A percentile compares a stretch with the other conserved stretches of the same genome.
Conservation (phyloP, 208 protist genomes). For the Leishmania arabica region DNA sequence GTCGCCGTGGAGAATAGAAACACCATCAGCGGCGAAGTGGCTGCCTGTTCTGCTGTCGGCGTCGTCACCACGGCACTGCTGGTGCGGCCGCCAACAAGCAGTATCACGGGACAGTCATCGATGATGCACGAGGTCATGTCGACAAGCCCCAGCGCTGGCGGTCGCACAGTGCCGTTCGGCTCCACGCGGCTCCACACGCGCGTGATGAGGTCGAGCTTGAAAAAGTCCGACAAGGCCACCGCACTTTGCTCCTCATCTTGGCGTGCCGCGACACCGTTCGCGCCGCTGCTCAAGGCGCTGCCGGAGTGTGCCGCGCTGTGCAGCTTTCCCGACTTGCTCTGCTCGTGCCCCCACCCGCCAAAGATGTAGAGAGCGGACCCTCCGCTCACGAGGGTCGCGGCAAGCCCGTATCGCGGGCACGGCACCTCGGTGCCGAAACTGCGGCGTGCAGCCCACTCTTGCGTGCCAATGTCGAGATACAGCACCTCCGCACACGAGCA, state of each 20-base stretch:
- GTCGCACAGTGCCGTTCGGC: slow-evolving; percentile 53
- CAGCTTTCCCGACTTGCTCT: slow-evolving; percentile 1
- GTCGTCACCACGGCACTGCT: neutral
- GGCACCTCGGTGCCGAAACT: slow-evolving; percentile 43
- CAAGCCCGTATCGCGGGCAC: slow-evolving; percentile 63
- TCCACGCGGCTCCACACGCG: slow-evolving; percentile 52
- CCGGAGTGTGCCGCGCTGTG: neutral
- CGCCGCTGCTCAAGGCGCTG: neutral
- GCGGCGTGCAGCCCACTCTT: slow-evolving; percentile 42
- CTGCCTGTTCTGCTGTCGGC: neutral
- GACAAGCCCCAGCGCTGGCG: slow-evolving; percentile 59
- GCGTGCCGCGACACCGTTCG: neutral
- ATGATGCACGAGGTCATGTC: slow-evolving; percentile 49
- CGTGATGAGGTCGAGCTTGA: slow-evolving; percentile 64
- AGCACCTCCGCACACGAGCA: slow-evolving; percentile 42
- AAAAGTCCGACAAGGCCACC: slow-evolving; percentile 46
- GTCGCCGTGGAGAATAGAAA: slow-evolving; percentile 64
- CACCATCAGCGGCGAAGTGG: slow-evolving; percentile 28
- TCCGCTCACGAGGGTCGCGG: slow-evolving; percentile 26
- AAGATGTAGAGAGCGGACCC: slow-evolving; percentile 39
- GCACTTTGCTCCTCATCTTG: neutral
- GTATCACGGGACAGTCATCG: slow-evolving; percentile 40
- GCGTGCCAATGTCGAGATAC: slow-evolving; percentile 48
- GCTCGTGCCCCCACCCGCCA: slow-evolving; percentile 33
- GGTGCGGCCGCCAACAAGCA: slow-evolving; percentile 54